Evolutionary conservation across 2,329 filamentous ascomycete species (phyloP), one percentile per base, ranked within the genome.

Genomic region (Fusarium stilboides): DNA sequence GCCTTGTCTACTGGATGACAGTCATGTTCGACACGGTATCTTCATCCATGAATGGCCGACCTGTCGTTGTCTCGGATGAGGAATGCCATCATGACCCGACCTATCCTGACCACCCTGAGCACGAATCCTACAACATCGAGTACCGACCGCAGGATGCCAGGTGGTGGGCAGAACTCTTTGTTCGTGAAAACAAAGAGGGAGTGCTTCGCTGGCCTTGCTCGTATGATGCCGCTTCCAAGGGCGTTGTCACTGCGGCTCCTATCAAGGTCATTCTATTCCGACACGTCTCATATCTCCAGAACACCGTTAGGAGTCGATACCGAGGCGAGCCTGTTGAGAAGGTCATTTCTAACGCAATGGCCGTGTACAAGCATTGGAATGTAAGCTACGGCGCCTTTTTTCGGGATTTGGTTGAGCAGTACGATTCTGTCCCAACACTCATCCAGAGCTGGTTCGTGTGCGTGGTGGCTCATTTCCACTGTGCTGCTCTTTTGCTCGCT

Each of bases 391-490:
- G 81, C 2, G 79, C 79, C 1, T 86, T 89, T 67, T 85, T 88
- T 69, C 74, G 79, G 17, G 85, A 87, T 60, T 83, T 87, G 39
- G 77, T 87, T 14, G 76, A 80, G 4, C 76, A 86, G 61, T 86
- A 87, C 61, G 79, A 84, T 33, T 70, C 75, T 1, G 80, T 89
- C 1, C 85, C 86, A 2, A 72, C 83, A 13, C 84, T 84, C 15
- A 82, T 89, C 6, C 86, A 87, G 70, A 87, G 86, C 42, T 89
- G 87, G 87, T 89, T 88, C 62, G 81, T 88, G 15, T 85, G 87
- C 53, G 81, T 89, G 24, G 79, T 83, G 1, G 85, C 84, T 0
- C 88, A 89, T 66, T 89, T 87, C 84, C 85, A 88, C 65, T 82
- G 89, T 5, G 87, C 83, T 4, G 81, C 82, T 0, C 81, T 89